Evolutionary conservation across 495 filamentous ascomycete species (phyloP), one percentile per base, ranked within the genome.

Genomic region (Bryoglossum gracile): DNA sequence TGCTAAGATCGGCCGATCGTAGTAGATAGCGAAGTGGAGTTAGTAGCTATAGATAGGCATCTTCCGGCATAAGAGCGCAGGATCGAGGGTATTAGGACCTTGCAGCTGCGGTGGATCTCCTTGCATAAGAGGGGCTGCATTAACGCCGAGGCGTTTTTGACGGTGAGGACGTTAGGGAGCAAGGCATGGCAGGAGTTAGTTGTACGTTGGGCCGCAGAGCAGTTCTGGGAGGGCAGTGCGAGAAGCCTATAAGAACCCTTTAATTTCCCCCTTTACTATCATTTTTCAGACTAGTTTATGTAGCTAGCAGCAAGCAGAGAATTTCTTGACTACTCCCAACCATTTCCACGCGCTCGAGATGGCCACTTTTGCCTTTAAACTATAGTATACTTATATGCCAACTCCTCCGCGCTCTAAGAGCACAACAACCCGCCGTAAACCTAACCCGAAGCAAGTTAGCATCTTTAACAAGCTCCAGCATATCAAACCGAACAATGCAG

Each of bases 341-440:
- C 36, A 47, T 46, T 38, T 46, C 43, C 22, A 46, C 41, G 33
- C 35, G 24, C 50, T 46, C 19, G 28, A 53, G 25, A 53, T 53
- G 22, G 50, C 50, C 41, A 53, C 43, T 28, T 53, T 53, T 19
- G 50, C 22, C 41, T 37, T 38, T 19, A 46, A 46, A 45, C 43
- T 34, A 3, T n/a, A n/a, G n/a, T 53, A 46, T 46, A 53, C 42
- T 21, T 53, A 53, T 46, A 17, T 53, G 16, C 50, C 34, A 53
- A 53, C 43, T 46, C n/a, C 50, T 53, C 50, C 43, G 42, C 50
- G 50, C 28, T 40, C 24, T 26, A 53, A 53, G 41, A 53, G 17
- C 10, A 19, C 19, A 53, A 39, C 23, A 41, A 33, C 21, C 25
- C 50, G 42, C 50, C 36, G 24, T 14, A 46, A 46, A 46, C 50